phyloP scores from a whole-genome alignment of 768 basidiomycete species.

The Jaapia argillacea region DNA sequence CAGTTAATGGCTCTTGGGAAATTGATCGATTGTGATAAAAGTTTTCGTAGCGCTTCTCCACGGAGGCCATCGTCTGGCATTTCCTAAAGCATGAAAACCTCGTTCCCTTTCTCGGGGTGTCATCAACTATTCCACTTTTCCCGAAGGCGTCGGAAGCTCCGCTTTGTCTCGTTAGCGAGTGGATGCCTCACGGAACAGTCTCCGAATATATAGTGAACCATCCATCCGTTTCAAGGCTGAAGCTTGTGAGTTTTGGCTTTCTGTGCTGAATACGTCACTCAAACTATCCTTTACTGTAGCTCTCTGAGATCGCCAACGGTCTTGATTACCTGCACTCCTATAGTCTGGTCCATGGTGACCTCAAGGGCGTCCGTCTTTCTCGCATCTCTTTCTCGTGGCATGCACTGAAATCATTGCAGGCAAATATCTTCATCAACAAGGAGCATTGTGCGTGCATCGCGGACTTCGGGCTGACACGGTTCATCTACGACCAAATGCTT shows the following conservation, averaged over 20 bases:
- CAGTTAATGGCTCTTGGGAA: too few relatives aligned
- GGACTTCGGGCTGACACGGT: background rate
- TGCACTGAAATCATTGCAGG: too few relatives aligned
- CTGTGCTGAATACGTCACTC: too few relatives aligned
- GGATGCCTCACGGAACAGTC: too few relatives aligned
- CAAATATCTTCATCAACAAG: background rate
- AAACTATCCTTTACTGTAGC: too few relatives aligned
- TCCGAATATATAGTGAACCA: too few relatives aligned
- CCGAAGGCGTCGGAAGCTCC: background rate
- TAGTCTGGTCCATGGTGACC: conserved; percentile 3
- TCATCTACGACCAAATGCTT: background rate
- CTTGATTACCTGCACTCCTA: conserved; percentile 2
- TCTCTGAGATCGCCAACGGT: background rate
- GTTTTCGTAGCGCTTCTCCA: too few relatives aligned
- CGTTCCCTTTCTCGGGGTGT: background rate
- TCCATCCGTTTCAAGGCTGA: too few relatives aligned
- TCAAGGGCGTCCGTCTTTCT: background rate
- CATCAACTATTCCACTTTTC: background rate
- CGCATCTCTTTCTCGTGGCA: too few relatives aligned
- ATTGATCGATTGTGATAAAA: too few relatives aligned
- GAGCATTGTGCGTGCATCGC: background rate
- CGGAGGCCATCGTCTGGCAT: background rate
- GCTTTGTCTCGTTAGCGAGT: background rate
- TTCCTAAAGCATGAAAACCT: background rate
- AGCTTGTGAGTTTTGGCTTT: too few relatives aligned